Conservation (phyloP, 2,329 filamentous ascomycete species). For the Fusarium chuoi region DNA sequence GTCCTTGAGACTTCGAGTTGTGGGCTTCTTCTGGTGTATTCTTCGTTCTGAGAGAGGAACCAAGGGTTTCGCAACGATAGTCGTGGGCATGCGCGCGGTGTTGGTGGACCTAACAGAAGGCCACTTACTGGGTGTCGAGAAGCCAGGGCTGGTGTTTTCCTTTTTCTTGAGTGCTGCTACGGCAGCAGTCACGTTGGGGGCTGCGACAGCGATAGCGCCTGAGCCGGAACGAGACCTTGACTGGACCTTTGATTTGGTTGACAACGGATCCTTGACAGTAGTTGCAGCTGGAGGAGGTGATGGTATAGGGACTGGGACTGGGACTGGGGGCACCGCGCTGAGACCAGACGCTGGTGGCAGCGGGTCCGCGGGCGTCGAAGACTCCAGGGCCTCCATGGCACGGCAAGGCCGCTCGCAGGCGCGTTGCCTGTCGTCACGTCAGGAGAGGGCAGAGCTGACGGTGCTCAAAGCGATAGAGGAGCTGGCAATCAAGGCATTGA, state of each 20-base stretch:
- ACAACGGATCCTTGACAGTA: slow-evolving; percentile 41
- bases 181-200: slow-evolving; percentile 7
- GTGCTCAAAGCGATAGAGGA: slow-evolving; percentile 42
- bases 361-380: slow-evolving; percentile 38
- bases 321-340: slow-evolving; percentile 41
- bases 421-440: slow-evolving; percentile 28
- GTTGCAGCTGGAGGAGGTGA: slow-evolving; percentile 30
- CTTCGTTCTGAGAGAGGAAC: slow-evolving; percentile 60
- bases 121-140: slow-evolving; percentile 35
- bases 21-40: slow-evolving; percentile 54
- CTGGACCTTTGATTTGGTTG: slow-evolving; percentile 28
- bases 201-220: slow-evolving; percentile 21
- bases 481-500: slow-evolving; percentile 40
- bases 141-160: slow-evolving; percentile 27
- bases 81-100: slow-evolving; percentile 36
- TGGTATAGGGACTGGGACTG: slow-evolving; percentile 25
- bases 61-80: slow-evolving; percentile 50
- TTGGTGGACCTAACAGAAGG: slow-evolving; percentile 36
- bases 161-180: slow-evolving; percentile 21
- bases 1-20: slow-evolving; percentile 58
- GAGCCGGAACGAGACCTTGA: slow-evolving; percentile 32
- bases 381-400: slow-evolving; percentile 45
- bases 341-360: slow-evolving; percentile 44
- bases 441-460: slow-evolving; percentile 40
- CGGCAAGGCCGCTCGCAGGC: slow-evolving; percentile 36